Base-by-base conservation (phyloP, 2,329 filamentous ascomycete genomes). In the Colletotrichum tropicale region DNA sequence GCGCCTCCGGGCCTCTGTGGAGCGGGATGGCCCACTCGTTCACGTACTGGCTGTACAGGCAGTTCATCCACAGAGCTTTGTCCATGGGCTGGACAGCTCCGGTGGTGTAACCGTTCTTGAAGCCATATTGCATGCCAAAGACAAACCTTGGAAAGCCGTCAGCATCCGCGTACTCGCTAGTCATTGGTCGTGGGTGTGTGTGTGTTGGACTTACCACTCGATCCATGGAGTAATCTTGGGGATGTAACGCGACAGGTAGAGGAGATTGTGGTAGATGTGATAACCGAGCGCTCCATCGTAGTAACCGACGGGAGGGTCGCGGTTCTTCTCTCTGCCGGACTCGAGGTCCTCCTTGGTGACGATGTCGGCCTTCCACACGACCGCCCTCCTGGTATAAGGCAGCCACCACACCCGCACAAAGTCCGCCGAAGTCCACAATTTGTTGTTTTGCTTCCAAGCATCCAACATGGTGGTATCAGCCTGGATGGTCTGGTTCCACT, bases 391-490 rank as follows among this genome's bases (percentile, higher is more conserved):
- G 82, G 94, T 95, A 86, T 99, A 98, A 0, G 97, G 97, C 83
- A 98, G 93, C 97, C 97, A 99, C 96, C 97, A 99, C 28, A 98
- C 95, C 30, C 97, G 91, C 34, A 98, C 95, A 81, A 96, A 99
- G 84, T 98, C 96, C 76, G 93, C 92, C 77, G 92, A 90, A 1
- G 91, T 95, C 97, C 97, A 98, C 16, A 98, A 88, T 38, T 90
- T 90, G 10, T 87, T 88, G 30, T 93, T 89, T 10, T 87, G 88
- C 30, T 93, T 86, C 96, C 97, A 98, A 10, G 90, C 88, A 16
- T 89, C 87, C 67, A 98, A 88, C 77, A 98, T 90, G 58, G 91
- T 89, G 61, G 87, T 82, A 76, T 98, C 93, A 2, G 92, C 86
- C 77, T 95, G 91, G 75, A 98, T 90, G 9, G 92, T 92, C 86